Conservation (phyloP, 2,329 filamentous ascomycete species). For the Phaeophleospora eucalypticola region DNA sequence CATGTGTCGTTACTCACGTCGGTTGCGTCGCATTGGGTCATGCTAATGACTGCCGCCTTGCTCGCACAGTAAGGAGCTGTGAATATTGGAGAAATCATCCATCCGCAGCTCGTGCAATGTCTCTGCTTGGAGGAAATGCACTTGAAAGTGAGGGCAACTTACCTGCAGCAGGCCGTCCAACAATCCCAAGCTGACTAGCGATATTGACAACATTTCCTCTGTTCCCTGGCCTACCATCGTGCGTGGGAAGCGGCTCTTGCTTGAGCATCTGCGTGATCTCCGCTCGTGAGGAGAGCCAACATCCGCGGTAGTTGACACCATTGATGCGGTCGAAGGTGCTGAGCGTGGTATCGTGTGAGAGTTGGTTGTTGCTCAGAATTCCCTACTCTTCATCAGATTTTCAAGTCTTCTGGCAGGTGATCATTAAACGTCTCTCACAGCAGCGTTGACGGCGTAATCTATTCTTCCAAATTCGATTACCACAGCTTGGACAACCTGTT, state of each 20-base stretch:
- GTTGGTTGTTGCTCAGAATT: conserved; percentile 37
- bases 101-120: no score
- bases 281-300: conserved; percentile 44
- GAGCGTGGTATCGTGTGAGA: conserved; percentile 34
- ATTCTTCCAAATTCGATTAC: conserved; percentile 39
- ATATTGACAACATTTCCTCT: conserved; percentile 47
- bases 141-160: conserved; percentile 16
- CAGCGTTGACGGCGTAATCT: conserved; percentile 48
- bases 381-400: no score
- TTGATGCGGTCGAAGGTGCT: conserved; percentile 44
- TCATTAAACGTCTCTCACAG: conserved; percentile 14
- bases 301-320: conserved; percentile 43
- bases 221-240: conserved; percentile 41
- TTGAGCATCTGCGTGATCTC: conserved; percentile 43
- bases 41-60: conserved; percentile 45
- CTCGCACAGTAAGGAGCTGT: conserved; percentile 43
- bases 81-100: conserved; percentile 20
- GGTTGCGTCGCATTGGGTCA: conserved; percentile 48
- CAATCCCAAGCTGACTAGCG: conserved; percentile 42
- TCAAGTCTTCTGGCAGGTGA: background rate
- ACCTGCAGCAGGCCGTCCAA: conserved; percentile 42
- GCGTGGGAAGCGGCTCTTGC: conserved; percentile 41
- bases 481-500: conserved; percentile 31
- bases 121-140: no score
- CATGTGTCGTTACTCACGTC: conserved; percentile 34